phyloP scores from a whole-genome alignment of 2,329 filamentous ascomycete species.

The Aureobasidium subglaciale region DNA sequence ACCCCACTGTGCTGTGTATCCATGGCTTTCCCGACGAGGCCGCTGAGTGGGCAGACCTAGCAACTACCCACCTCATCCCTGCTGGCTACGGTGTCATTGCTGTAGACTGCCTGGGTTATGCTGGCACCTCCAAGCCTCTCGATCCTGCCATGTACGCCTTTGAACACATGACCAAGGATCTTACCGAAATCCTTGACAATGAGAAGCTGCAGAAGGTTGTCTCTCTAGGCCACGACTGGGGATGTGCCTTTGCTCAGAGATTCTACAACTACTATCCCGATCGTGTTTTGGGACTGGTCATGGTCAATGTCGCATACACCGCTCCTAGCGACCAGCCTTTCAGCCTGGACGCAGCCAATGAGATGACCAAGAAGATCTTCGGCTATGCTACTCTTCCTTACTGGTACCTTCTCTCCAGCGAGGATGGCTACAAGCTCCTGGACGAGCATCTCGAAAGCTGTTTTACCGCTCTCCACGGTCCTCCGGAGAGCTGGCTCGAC shows the following conservation, averaged over 20 bases:
- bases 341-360: conserved; percentile 32
- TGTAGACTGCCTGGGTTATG: conserved; percentile 34
- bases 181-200: conserved; percentile 35
- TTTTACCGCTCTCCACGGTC: conserved; percentile 23
- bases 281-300: conserved; percentile 35
- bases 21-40: conserved; percentile 48
- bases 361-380: conserved; percentile 26
- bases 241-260: conserved; percentile 34
- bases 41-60: conserved; percentile 35
- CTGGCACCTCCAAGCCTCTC: conserved; percentile 35
- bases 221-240: conserved; percentile 47
- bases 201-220: conserved; percentile 33
- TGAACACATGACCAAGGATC: conserved; percentile 32
- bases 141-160: conserved; percentile 33
- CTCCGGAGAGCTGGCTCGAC: conserved; percentile 24
- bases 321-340: conserved; percentile 30
- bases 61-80: conserved; percentile 35
- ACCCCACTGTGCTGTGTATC: conserved; percentile 34
- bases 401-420: conserved; percentile 40
- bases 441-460: conserved; percentile 33
- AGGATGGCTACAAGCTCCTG: conserved; percentile 35
- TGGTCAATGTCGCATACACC: conserved; percentile 39
- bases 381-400: conserved; percentile 37
- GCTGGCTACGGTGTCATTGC: conserved; percentile 34
- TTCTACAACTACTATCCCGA: conserved; percentile 37